Base-by-base conservation (phyloP, 2,329 filamentous ascomycete species). In the Scytalidium sp. region DNA sequence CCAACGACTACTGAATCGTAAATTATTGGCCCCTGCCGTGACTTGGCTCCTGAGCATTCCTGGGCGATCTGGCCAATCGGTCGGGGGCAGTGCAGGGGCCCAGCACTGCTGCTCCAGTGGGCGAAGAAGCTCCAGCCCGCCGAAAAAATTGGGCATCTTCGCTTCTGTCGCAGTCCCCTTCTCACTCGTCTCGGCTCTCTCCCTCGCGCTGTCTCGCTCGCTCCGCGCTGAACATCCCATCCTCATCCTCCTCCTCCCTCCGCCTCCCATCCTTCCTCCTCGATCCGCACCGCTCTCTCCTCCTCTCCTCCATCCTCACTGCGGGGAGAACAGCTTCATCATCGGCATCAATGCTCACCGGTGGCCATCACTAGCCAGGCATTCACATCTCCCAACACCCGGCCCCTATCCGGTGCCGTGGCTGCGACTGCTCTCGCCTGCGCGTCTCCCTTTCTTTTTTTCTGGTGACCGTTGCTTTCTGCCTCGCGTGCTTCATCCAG, bases 401-500 rank as follows among this genome's bases (percentile, higher is more conserved):
- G n/a, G 7, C 32, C 13, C 6, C 13, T 9, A n/a, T 13, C 25
- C 32, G n/a, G n/a, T 36, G 32, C 32, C 15, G 32, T 36, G 13
- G 32, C 32, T 36, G 32, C 32, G 17, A n/a, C 32, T 36, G 32
- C 32, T 15, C 32, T 7, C 32, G 17, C 32, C 32, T 10, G 32
- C 32, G 32, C 15, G 41, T 23, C 7, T 20, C 39, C 19, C 19
- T 20, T 43, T 43, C 21, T 21, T 43, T n/a, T n/a, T n/a, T n/a
- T n/a, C n/a, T n/a, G n/a, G n/a, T n/a, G n/a, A n/a, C n/a, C n/a
- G n/a, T n/a, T 36, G 7, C 5, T 17, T 19, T 23, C 19, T 11
- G 41, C 19, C 41, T 43, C 41, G 41, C 41, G 41, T 43, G 19
- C 41, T 43, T 9, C 17, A 10, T n/a, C 41, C 41, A 43, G 41